Evolutionary conservation across 306 rosid genomes (phyloP).

Genomic region (Rosa chinensis): DNA sequence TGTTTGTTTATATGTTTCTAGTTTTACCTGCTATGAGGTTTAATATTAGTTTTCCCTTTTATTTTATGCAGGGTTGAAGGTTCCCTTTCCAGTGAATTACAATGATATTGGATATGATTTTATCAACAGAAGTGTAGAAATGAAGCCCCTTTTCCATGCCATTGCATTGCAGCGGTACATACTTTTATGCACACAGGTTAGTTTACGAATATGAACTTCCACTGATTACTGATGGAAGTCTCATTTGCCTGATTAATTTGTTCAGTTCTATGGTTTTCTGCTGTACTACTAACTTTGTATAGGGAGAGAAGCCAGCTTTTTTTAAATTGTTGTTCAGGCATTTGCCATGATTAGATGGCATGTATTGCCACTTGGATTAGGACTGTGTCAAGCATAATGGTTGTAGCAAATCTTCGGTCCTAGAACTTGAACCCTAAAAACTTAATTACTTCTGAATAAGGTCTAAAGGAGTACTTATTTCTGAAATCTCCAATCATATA

Average conservation of each 20-base stretch:
- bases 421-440: background rate
- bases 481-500: background rate
- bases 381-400: background rate
- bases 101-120: conserved; percentile 62
- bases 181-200: conserved; percentile 87
- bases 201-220: background rate
- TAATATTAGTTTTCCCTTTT: conserved; percentile 3
- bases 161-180: conserved; percentile 85
- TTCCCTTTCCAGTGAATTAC: conserved; percentile 34
- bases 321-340: background rate
- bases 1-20: background rate
- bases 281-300: background rate
- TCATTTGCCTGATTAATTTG: background rate
- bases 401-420: background rate
- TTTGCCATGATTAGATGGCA: background rate
- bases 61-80: conserved; percentile 34
- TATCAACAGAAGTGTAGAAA: conserved; percentile 43
- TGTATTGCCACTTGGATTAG: background rate
- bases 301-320: background rate
- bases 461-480: background rate
- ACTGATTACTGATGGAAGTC: conserved; percentile 1
- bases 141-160: conserved; percentile 63
- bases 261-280: background rate
- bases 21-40: background rate
- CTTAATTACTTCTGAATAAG: background rate